These are phyloP conservation scores for Aspergillus sp. DNA, from an alignment of 2,329 filamentous ascomycete species.

Conservation along the genomic window DNA sequence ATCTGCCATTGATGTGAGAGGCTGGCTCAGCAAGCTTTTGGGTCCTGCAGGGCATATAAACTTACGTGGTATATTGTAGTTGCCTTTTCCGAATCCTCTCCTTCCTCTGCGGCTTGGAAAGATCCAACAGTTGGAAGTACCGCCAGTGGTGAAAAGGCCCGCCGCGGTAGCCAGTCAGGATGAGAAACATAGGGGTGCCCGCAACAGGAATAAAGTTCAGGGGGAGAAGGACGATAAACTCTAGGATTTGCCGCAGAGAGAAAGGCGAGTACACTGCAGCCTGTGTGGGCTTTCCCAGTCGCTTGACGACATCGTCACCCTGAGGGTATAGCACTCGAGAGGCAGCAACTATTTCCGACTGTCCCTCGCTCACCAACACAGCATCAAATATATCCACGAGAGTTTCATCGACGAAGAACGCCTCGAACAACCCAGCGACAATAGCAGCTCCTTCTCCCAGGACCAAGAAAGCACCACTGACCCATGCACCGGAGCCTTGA, in stretches of 20 bases:
- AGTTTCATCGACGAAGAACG: slow-evolving; percentile 77
- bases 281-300: slow-evolving; percentile 77
- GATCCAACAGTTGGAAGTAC: slow-evolving; percentile 78
- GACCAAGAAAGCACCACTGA: slow-evolving; percentile 83
- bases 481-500: slow-evolving; percentile 81
- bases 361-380: slow-evolving; percentile 72
- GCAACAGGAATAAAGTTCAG: slow-evolving; percentile 84
- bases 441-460: slow-evolving; percentile 66
- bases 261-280: slow-evolving; percentile 82
- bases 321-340: slow-evolving; percentile 67
- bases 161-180: slow-evolving; percentile 82
- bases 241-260: slow-evolving; percentile 84
- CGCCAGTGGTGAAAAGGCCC: slow-evolving; percentile 89
- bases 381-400: slow-evolving; percentile 83
- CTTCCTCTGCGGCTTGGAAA: slow-evolving; percentile 72
- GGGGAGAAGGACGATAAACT: slow-evolving; percentile 75
- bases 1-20: slow-evolving; percentile 46
- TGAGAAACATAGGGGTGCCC: slow-evolving; percentile 80
- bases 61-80: slow-evolving; percentile 82
- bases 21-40: not conserved
- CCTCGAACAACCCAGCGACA: slow-evolving; percentile 69
- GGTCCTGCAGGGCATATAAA: slow-evolving; percentile 1
- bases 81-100: slow-evolving; percentile 65
- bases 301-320: slow-evolving; percentile 70
- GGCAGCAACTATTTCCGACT: slow-evolving; percentile 66